Evolutionary conservation across 495 filamentous ascomycete species (phyloP).

Genomic region (Xylaria intraflava): DNA sequence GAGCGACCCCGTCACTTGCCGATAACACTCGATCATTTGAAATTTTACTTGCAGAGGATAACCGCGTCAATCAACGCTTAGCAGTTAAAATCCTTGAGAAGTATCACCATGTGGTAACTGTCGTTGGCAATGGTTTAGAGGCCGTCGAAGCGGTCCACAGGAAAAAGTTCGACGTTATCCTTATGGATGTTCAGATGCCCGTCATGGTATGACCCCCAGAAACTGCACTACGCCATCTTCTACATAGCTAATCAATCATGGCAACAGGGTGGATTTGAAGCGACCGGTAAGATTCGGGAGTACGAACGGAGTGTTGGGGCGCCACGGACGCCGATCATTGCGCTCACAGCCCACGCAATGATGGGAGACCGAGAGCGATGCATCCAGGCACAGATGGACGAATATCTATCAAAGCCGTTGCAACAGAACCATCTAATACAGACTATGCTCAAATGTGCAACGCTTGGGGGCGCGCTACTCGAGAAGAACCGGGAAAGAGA

Average conservation of each 20-base stretch:
- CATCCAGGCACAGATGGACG: slow-evolving; percentile 97
- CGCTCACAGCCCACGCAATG: slow-evolving; percentile 97
- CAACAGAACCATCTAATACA: slow-evolving; percentile 99
- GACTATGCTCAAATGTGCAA: slow-evolving; percentile 93
- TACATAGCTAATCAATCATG: slow-evolving; percentile 19
- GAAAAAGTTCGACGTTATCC: slow-evolving; percentile 88
- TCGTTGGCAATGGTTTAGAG: slow-evolving; percentile 91
- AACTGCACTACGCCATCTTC: slow-evolving; percentile 10
- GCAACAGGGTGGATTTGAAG: slow-evolving; percentile 83
- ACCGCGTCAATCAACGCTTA: slow-evolving; percentile 92
- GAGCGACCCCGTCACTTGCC: slow-evolving; percentile 83
- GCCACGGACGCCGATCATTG: slow-evolving; percentile 88
- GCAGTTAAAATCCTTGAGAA: slow-evolving; percentile 97
- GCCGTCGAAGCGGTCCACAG: slow-evolving; percentile 84
- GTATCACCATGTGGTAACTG: slow-evolving; percentile 93
- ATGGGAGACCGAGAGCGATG: slow-evolving; percentile 98
- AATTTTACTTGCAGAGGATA: slow-evolving; percentile 94
- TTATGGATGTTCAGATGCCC: slow-evolving; percentile 99
- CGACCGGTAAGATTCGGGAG: slow-evolving; percentile 92
- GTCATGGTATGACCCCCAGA: slow-evolving; percentile 61
- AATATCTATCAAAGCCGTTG: slow-evolving; percentile 95
- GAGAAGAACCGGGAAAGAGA: slow-evolving; percentile 55
- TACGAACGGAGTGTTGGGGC: slow-evolving; percentile 75
- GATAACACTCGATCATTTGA: slow-evolving; percentile 96
- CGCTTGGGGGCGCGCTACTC: slow-evolving; percentile 80